Conservation (phyloP, 1,139 yeast species). For the Sugiyamaella novakii region DNA sequence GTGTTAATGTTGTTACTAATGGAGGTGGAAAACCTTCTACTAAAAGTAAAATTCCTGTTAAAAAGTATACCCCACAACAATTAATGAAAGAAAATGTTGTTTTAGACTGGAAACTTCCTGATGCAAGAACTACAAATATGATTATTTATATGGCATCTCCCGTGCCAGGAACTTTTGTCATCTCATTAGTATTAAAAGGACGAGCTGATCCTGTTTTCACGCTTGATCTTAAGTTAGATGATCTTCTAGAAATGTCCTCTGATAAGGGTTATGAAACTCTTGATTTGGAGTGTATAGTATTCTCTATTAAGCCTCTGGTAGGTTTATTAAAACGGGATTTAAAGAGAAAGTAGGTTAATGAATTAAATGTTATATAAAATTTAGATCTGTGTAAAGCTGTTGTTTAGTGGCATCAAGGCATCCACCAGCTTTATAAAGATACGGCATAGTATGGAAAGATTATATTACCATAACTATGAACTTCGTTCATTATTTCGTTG, state of each 20-base stretch:
- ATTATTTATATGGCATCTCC: slow-evolving; percentile 41
- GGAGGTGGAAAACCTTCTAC: slow-evolving; percentile 26
- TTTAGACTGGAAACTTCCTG: slow-evolving; percentile 39
- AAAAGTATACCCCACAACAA: slow-evolving; percentile 40
- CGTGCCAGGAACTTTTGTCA: slow-evolving; percentile 43
- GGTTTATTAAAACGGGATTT: slow-evolving; percentile 33
- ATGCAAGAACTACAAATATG: slow-evolving; percentile 31
- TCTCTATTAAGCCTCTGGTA: slow-evolving; percentile 36
- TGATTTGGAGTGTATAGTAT: slow-evolving; percentile 41
- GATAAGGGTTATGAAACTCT: slow-evolving; percentile 36
- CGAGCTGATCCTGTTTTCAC: slow-evolving; percentile 38
- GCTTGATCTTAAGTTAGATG: slow-evolving; percentile 43
- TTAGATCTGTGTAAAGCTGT: too few relatives aligned
- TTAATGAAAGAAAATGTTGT: slow-evolving; percentile 41
- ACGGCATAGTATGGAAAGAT: too few relatives aligned
- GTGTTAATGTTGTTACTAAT: slow-evolving; percentile 31
- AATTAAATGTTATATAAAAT: too few relatives aligned
- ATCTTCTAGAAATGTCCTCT: slow-evolving; percentile 41
- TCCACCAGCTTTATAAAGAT: too few relatives aligned
- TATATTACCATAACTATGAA: too few relatives aligned
- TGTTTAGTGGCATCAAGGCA: too few relatives aligned
- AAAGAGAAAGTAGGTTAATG: slow-evolving; percentile 10
- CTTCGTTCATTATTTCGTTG: too few relatives aligned
- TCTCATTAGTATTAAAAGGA: slow-evolving; percentile 42
- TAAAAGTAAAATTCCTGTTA: slow-evolving; percentile 34